Evolutionary conservation across 148 eudicot genomes (phyloP).

Genomic region (Rhododendron molle): DNA sequence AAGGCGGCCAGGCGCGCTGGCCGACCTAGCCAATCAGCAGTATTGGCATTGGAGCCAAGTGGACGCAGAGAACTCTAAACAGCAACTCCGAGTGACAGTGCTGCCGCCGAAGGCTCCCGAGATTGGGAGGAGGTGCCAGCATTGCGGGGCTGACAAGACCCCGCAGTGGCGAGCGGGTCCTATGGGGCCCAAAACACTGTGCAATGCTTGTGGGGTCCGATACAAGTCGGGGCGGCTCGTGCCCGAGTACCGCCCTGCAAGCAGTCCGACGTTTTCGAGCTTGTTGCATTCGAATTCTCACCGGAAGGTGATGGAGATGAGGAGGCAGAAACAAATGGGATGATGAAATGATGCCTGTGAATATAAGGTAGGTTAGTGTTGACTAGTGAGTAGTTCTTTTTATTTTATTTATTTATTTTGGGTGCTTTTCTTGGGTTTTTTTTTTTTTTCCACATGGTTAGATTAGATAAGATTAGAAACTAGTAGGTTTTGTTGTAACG

Average conservation of each 20-base stretch:
- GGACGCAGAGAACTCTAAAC: conserved; percentile 12
- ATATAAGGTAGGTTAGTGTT: conserved; percentile 33
- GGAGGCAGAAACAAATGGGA: conserved; percentile 51
- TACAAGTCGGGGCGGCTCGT: conserved; percentile 84
- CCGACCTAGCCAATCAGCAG: conserved; percentile 30
- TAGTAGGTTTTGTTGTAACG: conserved; percentile 36
- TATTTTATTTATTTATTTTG: background rate
- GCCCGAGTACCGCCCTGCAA: conserved; percentile 84
- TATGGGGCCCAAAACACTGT: conserved; percentile 72
- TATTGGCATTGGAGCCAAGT: conserved; percentile 24
- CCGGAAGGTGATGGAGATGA: conserved; percentile 79
- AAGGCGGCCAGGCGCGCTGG: conserved; percentile 19
- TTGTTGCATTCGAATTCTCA: conserved; percentile 81
- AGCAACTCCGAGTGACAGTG: background rate
- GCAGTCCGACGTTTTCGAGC: conserved; percentile 75
- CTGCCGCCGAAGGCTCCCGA: conserved; percentile 11
- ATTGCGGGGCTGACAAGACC: conserved; percentile 73
- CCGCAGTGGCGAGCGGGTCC: conserved; percentile 97
- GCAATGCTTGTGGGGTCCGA: conserved; percentile 91
- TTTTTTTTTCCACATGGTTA: conserved; percentile 18
- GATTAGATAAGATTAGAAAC: conserved; percentile 13
- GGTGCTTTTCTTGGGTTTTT: background rate
- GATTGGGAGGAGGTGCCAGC: conserved; percentile 63
- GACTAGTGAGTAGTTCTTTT: conserved; percentile 4
- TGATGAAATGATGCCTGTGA: conserved; percentile 26